Evolutionary conservation across 2,329 filamentous ascomycete species (phyloP).

Genomic region (Cladosporium sp.): DNA sequence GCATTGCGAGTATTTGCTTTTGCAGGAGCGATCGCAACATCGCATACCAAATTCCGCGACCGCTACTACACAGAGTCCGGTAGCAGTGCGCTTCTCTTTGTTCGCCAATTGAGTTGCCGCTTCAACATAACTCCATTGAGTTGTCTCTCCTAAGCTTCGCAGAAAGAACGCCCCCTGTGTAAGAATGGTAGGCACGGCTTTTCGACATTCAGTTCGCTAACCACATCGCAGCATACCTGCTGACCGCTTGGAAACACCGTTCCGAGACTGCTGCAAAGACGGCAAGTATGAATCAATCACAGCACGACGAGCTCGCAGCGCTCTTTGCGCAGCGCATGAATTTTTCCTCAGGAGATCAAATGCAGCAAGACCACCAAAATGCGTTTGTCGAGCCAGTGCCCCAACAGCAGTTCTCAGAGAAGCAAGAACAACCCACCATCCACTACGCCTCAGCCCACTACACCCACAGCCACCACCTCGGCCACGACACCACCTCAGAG

Average conservation of each 20-base stretch:
- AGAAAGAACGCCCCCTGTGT: conserved; percentile 21
- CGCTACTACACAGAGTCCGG: not conserved
- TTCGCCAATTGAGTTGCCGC: conserved; percentile 20
- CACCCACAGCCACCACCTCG: conserved; percentile 62
- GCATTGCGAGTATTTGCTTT: not conserved
- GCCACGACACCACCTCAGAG: conserved; percentile 34
- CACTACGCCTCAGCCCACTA: conserved; percentile 79
- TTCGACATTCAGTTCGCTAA: not conserved
- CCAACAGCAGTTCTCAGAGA: not conserved
- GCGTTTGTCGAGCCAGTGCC: conserved; percentile 1
- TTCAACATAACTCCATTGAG: too few species aligned
- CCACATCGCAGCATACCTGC: conserved; percentile 36
- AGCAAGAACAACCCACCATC: conserved; percentile 41
- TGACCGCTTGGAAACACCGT: conserved; percentile 38
- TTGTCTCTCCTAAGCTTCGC: too few species aligned
- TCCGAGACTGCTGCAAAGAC: conserved; percentile 35
- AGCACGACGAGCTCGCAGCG: conserved; percentile 73
- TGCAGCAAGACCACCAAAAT: not conserved
- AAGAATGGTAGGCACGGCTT: conserved; percentile 25
- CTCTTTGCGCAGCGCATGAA: conserved; percentile 74
- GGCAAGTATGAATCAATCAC: conserved; percentile 45
- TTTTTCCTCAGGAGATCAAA: not conserved
- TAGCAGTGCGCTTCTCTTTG: conserved; percentile 21
- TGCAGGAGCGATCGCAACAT: conserved; percentile 2
- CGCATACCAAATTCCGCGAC: not conserved